phyloP scores from a whole-genome alignment of 2,329 filamentous ascomycete species.

The Balansia obtecta region DNA sequence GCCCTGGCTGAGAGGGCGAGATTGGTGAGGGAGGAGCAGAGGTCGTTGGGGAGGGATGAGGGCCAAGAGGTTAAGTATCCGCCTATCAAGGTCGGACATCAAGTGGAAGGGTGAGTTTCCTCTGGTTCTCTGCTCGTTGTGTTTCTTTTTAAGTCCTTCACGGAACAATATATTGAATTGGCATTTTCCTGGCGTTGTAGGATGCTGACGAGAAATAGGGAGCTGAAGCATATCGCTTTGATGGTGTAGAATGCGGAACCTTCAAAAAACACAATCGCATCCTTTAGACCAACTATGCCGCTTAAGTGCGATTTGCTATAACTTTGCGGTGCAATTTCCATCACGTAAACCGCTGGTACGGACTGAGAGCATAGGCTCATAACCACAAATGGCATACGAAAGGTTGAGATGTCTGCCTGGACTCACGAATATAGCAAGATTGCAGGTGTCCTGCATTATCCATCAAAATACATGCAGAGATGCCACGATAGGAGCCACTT shows the following conservation, averaged over 20 bases:
- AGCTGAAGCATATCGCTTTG: slow-evolving; percentile 40
- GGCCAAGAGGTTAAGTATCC: slow-evolving; percentile 35
- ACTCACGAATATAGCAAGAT: too few species aligned
- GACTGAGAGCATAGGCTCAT: too few species aligned
- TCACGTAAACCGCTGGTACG: too few species aligned
- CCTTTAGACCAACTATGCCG: not conserved
- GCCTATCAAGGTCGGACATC: slow-evolving; percentile 45
- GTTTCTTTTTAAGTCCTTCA: not conserved
- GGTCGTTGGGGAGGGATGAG: slow-evolving; percentile 38
- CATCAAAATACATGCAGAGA: too few species aligned
- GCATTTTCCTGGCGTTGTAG: too few species aligned
- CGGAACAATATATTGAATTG: not conserved
- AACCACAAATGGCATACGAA: too few species aligned
- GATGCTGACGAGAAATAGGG: slow-evolving; percentile 18
- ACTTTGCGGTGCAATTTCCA: too few species aligned
- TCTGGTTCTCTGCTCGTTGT: not conserved
- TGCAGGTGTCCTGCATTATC: too few species aligned
- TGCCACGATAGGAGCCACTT: too few species aligned
- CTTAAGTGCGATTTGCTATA: not conserved
- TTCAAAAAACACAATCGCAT: not conserved
- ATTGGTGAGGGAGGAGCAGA: slow-evolving; percentile 32
- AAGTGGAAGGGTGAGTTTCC: slow-evolving; percentile 39
- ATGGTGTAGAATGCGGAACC: slow-evolving; percentile 25
- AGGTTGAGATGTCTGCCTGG: too few species aligned
- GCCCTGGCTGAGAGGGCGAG: slow-evolving; percentile 31